Evolutionary conservation across 345 rosid genomes (phyloP), one percentile per base, ranked within the genome.

Genomic region (Arabidopsis suecica): DNA sequence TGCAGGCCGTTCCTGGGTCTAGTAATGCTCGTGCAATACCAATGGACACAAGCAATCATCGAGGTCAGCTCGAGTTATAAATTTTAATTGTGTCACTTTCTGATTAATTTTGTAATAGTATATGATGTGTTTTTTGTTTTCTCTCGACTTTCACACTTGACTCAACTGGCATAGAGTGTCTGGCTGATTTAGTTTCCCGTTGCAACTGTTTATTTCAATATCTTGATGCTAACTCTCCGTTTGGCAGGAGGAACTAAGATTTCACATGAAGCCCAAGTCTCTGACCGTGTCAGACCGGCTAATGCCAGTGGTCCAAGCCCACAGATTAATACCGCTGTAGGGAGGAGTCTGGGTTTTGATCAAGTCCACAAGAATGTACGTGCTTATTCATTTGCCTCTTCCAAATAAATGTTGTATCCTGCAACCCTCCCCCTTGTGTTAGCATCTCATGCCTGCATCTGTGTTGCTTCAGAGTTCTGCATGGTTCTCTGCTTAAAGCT

Each of bases 1-100:
- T 69, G 51, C 91, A 89, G 97, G 87, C 86, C n/a, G 74, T 81
- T 73, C 82, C 87, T 68, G 96, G 83, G 56, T 86, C 84, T 61
- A 85, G 91, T 81, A 79, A 79, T 82, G 82, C 85, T 55, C 88
- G 76, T 73, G 87, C 80, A 37, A 65, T 80, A 69, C 85, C 84
- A 40, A 34, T 75, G 74, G 88, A 83, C 68, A 50, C 71, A 73
- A 86, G 82, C 57, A 84, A 80, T 70, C 83, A 70, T 76, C 93
- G 80, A 82, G 97, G 97, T 92, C 67, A 79, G 91, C 76, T 71
- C 56, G 25, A 32, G 14, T 8, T 18, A 36, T 18, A 4, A 0
- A 44, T 22, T 38, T 42, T 23, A 2, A 30, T 28, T 63, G 28
- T 58, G 42, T 36, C 13, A 56, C 11, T 7, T 56, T 9, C 38